Evolutionary conservation across 2,329 filamentous ascomycete genomes (phyloP).

Genomic region (Curvularia sp.): DNA sequence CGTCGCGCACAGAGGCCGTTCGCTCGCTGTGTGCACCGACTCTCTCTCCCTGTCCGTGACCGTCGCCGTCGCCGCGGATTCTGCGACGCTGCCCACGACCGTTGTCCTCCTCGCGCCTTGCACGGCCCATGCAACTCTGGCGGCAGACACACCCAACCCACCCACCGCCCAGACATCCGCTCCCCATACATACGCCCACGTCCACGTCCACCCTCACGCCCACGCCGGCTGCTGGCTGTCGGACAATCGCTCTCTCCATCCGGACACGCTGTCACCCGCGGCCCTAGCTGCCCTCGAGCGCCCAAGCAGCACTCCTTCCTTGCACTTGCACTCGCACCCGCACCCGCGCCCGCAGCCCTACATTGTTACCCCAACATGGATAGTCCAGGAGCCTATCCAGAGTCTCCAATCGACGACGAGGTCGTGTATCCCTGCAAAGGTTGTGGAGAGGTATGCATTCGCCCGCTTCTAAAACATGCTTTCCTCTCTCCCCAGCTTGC

Average conservation of each 20-base stretch:
- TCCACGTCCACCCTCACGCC: background rate
- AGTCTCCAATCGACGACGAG: slow-evolving; percentile 57
- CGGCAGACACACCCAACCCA: background rate
- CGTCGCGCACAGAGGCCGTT: slow-evolving; percentile 20
- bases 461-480: slow-evolving; percentile 6
- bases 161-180: slow-evolving; percentile 13
- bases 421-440: slow-evolving; percentile 72
- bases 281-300: slow-evolving; percentile 7
- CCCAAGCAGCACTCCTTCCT: slow-evolving; percentile 6
- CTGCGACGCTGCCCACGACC: slow-evolving; percentile 5
- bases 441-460: slow-evolving; percentile 54
- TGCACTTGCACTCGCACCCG: slow-evolving; percentile 9
- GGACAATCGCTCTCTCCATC: background rate
- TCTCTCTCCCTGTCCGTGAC: slow-evolving; percentile 1
- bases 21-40: slow-evolving; percentile 18
- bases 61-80: slow-evolving; percentile 5
- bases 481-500: slow-evolving; percentile 17
- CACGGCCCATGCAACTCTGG: too few species aligned
- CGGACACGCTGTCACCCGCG: background rate
- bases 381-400: slow-evolving; percentile 62
- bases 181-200: slow-evolving; percentile 7
- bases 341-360: background rate
- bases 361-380: slow-evolving; percentile 55
- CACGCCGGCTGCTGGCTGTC: slow-evolving; percentile 2
- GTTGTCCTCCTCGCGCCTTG: too few species aligned